Percentiles rank a stretch among this genome's conserved stretches.
phyloP scores from a whole-genome alignment of 2,329 filamentous ascomycete genomes.

The Plectosphaerella sp. region DNA sequence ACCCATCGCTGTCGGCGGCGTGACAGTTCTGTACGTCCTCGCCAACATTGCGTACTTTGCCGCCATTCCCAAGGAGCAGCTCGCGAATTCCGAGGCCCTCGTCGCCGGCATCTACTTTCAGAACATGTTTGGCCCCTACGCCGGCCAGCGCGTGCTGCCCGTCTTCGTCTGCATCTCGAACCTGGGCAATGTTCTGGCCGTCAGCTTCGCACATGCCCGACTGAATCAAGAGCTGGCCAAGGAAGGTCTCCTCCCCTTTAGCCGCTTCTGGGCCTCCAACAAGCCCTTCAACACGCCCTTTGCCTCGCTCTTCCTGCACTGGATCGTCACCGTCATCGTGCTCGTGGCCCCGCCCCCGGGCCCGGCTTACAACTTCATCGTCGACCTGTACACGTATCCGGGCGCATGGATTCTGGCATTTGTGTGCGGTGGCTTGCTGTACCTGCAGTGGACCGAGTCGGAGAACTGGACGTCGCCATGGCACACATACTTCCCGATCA shows the following conservation, averaged over 20 bases:
- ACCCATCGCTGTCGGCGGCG: slow-evolving; percentile 52
- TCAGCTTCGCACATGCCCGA: slow-evolving; percentile 55
- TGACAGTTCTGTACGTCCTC: slow-evolving; percentile 57
- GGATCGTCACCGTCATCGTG: slow-evolving; percentile 60
- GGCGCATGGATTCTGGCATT: slow-evolving; percentile 50
- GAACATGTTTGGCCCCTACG: slow-evolving; percentile 55
- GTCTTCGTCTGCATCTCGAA: slow-evolving; percentile 58
- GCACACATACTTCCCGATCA: slow-evolving; percentile 44
- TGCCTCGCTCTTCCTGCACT: slow-evolving; percentile 60
- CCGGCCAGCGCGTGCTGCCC: slow-evolving; percentile 42
- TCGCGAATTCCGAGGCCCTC: slow-evolving; percentile 54
- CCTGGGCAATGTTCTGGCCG: slow-evolving; percentile 57
- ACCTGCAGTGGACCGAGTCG: slow-evolving; percentile 42
- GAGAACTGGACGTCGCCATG: slow-evolving; percentile 51
- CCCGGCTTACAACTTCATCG: slow-evolving; percentile 64
- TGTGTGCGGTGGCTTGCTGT: slow-evolving; percentile 45
- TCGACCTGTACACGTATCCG: slow-evolving; percentile 48
- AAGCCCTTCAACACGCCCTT: slow-evolving; percentile 63
- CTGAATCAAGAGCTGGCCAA: slow-evolving; percentile 65
- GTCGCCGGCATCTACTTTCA: slow-evolving; percentile 58
- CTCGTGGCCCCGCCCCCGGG: slow-evolving; percentile 64
- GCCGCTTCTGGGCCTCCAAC: slow-evolving; percentile 64
- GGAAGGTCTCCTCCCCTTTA: slow-evolving; percentile 63
- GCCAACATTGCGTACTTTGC: slow-evolving; percentile 64
- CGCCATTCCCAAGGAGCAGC: slow-evolving; percentile 52